phyloP scores from a whole-genome alignment of 2,329 filamentous ascomycete genomes.

The Pyrenophora tritici-repentis region DNA sequence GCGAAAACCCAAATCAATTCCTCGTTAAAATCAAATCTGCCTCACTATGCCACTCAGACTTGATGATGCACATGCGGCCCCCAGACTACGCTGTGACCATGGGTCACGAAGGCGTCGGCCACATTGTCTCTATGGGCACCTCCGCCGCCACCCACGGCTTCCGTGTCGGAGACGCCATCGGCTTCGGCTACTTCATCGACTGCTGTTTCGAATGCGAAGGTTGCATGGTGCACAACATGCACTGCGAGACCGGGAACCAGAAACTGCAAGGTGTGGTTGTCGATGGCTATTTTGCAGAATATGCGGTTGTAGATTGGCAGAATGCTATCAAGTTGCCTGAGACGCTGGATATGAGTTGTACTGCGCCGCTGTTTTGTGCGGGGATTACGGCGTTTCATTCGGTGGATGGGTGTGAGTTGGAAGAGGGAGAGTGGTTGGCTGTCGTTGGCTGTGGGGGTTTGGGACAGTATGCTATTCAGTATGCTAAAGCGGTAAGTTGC shows the following conservation, averaged over 20 bases:
- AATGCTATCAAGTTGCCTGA: constrained; percentile 52
- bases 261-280: constrained; percentile 50
- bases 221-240: constrained; percentile 53
- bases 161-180: constrained; percentile 52
- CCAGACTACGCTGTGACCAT: constrained; percentile 40
- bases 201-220: constrained; percentile 56
- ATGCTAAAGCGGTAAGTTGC: constrained; percentile 48
- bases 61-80: constrained; percentile 33
- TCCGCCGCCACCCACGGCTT: constrained; percentile 49
- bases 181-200: constrained; percentile 54
- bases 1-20: constrained; percentile 31
- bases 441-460: constrained; percentile 54
- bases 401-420: constrained; percentile 40
- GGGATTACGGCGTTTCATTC: constrained; percentile 52
- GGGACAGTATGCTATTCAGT: constrained; percentile 55
- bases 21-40: constrained; percentile 39
- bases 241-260: constrained; percentile 48
- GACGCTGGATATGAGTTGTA: constrained; percentile 40
- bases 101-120: constrained; percentile 56
- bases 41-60: constrained; percentile 40
- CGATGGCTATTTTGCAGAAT: constrained; percentile 56
- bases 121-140: constrained; percentile 47
- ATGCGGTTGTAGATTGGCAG: constrained; percentile 53
- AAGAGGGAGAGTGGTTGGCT: constrained; percentile 48
- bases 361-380: constrained; percentile 56